Evolutionary conservation across 352 stramenopile species (phyloP), one percentile per base, ranked within the genome.

Genomic region (Pythium sukuiense): DNA sequence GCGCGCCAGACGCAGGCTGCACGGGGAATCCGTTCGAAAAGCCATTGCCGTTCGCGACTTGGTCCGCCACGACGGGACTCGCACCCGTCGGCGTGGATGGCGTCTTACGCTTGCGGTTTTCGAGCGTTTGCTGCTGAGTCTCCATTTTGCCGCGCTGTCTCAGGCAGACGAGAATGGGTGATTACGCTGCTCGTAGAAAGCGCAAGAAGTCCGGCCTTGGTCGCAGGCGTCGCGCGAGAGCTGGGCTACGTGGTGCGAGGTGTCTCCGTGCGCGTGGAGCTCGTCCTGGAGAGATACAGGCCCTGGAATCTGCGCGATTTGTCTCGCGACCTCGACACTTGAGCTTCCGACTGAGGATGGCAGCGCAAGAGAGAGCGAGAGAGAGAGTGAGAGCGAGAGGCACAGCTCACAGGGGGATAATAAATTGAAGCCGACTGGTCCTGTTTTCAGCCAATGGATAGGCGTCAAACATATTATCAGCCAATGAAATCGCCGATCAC

Each of bases 41-140:
- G 33, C 35, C 24, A 32, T 27, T 55, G 48, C 55, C 56, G 30
- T 62, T 70, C 49, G 53, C 33, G 24, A 32, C 26, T 2, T 48
- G 39, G 43, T 59, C 24, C 27, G 50, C 6, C 13, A 61, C 27
- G 3, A 56, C 46, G 0, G 39, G 26, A 1, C 41, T 43, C 9
- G 77, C 72, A 11, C 73, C 68, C 55, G 72, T 75, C 69, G 64
- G 78, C 32, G 66, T 76, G 11, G 75, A 74, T 20, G 77, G 81
- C 69, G 87, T 90, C 80, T 91, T 90, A 45, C 85, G 82, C 79
- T 93, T 93, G 72, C 85, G 85, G 65, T 85, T 88, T 6, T 63
- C 50, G 29, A 48, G 62, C 24, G 57, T 48, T 30, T 70, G 64
- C 30, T 65, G 56, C n/a, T 61, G 24, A 12, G 64, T 61, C 18